Base-by-base conservation (phyloP, 202 grass and related monocot genomes). In the Panicum virgatum region DNA sequence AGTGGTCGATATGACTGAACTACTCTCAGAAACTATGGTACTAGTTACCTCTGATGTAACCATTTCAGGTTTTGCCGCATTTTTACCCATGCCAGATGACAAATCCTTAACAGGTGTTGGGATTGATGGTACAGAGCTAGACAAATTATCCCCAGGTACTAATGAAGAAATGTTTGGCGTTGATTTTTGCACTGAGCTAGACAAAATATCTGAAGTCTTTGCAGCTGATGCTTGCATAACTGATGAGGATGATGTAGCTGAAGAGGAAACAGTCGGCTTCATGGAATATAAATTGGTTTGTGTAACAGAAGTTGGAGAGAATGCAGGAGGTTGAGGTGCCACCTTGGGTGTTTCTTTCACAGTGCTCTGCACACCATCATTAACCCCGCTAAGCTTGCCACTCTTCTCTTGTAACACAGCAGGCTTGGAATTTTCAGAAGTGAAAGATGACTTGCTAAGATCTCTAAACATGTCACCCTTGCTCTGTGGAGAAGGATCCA, bases 401-500 rank as follows among this genome's bases (percentile, higher is more conserved):
- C 67, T 75, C 72, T 78, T 89, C 53, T 72, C 86, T 45, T 73
- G 69, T 77, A 72, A 40, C 68, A 77, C 61, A 82, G 51, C 54
- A 66, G 81, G 48, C 61, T 85, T 71, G 70, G 69, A 65, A 77
- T 85, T 82, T 84, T 75, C 70, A 60, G 66, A 82, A 78, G 88
- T 83, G 46, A 87, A 76, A 90, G 90, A 84, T 46, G 89, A 79
- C 58, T 80, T 82, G 76, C 61, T 82, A 62, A 75, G 79, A 74
- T 91, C 82, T 69, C 61, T 82, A 70, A 60, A 83, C 26, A 81
- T 56, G 37, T 64, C 77, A 32, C 84, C 85, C 23, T 84, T 84
- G 69, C 69, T 83, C 75, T 91, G 86, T 46, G 78, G 23, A 83
- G 78, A 82, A 60, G 62, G 38, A 56, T 14, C 57, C 29, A 50